Percentiles rank a stretch among this genome's conserved stretches.
Evolutionary conservation across 768 basidiomycete species (phyloP).

Genomic region (Mrakia gelida): DNA sequence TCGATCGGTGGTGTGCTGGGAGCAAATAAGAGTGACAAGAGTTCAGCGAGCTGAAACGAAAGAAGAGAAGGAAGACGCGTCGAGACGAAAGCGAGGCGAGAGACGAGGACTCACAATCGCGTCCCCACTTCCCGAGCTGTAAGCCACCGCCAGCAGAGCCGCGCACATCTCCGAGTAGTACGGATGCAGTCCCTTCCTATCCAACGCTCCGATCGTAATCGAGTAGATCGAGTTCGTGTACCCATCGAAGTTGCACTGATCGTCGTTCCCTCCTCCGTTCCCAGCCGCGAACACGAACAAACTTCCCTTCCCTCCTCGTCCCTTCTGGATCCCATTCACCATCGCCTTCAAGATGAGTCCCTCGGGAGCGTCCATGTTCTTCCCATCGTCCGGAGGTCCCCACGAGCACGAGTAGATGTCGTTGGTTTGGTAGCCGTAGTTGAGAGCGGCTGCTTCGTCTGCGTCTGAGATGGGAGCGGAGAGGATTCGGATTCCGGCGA

Average conservation of each 20-base stretch:
- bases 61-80: background rate
- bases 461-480: slow-evolving; percentile 91
- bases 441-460: slow-evolving; percentile 91
- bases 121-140: slow-evolving; percentile 89
- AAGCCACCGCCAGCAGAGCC: slow-evolving; percentile 93
- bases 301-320: slow-evolving; percentile 82
- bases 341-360: slow-evolving; percentile 90
- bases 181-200: slow-evolving; percentile 87
- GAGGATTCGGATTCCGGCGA: slow-evolving; percentile 91
- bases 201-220: slow-evolving; percentile 91
- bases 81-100: background rate
- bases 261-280: slow-evolving; percentile 82
- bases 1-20: slow-evolving; percentile 87
- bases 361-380: slow-evolving; percentile 87
- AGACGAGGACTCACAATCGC: slow-evolving; percentile 65
- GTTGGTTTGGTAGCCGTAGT: slow-evolving; percentile 86
- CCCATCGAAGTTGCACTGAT: slow-evolving; percentile 99
- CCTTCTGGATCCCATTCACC: slow-evolving; percentile 85
- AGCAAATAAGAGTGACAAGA: background rate
- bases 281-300: slow-evolving; percentile 97
- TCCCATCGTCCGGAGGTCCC: slow-evolving; percentile 95
- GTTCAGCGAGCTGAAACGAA: background rate
- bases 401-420: slow-evolving; percentile 95
- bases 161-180: slow-evolving; percentile 97
- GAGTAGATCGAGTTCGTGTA: slow-evolving; percentile 98